Evolutionary conservation across 2,329 filamentous ascomycete species (phyloP).

Genomic region (Pseudogymnoascus sp.): DNA sequence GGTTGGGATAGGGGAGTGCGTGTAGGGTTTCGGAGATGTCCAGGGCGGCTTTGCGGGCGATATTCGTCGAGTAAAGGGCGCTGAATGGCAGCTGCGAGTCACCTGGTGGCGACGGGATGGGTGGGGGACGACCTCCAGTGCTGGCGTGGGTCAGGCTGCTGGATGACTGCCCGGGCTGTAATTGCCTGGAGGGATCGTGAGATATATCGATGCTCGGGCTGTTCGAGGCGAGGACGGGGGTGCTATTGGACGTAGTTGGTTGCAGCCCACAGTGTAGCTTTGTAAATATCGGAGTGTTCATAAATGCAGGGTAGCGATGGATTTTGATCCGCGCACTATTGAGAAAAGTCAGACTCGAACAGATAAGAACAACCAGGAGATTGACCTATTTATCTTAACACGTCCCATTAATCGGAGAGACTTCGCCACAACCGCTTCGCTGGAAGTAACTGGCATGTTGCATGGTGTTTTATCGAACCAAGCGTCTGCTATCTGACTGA

Average conservation of each 20-base stretch:
- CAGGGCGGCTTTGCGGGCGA: slow-evolving; percentile 43
- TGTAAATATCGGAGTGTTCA: slow-evolving; percentile 42
- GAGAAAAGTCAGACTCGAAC: neutral
- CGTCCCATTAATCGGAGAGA: slow-evolving; percentile 40
- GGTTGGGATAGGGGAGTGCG: slow-evolving; percentile 39
- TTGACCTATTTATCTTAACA: slow-evolving; percentile 44
- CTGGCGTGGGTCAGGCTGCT: neutral
- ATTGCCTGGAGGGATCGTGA: neutral
- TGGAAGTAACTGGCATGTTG: slow-evolving; percentile 32
- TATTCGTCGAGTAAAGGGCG: slow-evolving; percentile 40
- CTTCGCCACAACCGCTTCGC: slow-evolving; percentile 37
- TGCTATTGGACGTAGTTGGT: slow-evolving; percentile 23
- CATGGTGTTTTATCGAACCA: slow-evolving; percentile 31
- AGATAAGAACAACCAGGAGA: neutral
- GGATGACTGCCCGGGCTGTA: slow-evolving; percentile 6
- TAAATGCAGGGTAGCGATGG: slow-evolving; percentile 46
- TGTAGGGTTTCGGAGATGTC: slow-evolving; percentile 41
- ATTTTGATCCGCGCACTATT: slow-evolving; percentile 43
- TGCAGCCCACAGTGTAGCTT: slow-evolving; percentile 43
- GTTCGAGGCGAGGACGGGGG: slow-evolving; percentile 12
- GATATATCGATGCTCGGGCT: neutral
- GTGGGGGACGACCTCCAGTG: neutral
- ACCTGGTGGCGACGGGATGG: neutral
- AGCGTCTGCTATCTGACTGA: slow-evolving; percentile 31
- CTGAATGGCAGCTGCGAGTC: slow-evolving; percentile 35